A percentile compares a stretch with the other conserved stretches of the same genome.
phyloP scores from a whole-genome alignment of 1,284 basidiomycete genomes.

The Porogramme epimiltina region DNA sequence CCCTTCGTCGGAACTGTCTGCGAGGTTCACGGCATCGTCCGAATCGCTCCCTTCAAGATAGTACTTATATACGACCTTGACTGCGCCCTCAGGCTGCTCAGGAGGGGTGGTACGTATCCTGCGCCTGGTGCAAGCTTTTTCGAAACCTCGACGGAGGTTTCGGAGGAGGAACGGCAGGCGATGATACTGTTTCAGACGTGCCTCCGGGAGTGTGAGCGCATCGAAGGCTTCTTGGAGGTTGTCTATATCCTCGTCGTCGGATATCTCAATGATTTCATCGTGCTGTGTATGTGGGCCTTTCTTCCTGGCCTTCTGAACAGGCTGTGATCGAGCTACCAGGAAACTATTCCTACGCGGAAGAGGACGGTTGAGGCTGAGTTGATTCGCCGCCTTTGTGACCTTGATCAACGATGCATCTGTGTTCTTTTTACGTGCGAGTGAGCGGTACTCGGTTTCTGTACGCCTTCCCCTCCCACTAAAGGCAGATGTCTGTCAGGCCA shows the following conservation, averaged over 20 bases:
- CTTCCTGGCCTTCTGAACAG: conserved; percentile 2
- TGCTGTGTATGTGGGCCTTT: not conserved
- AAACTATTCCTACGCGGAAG: too few species aligned
- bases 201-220: conserved; percentile 32
- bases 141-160: conserved; percentile 44
- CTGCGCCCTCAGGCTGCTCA: conserved; percentile 15
- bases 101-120: conserved; percentile 16
- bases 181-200: conserved; percentile 15
- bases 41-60: conserved; percentile 6
- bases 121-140: conserved; percentile 4
- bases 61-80: conserved; percentile 36
- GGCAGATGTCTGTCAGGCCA: too few species aligned
- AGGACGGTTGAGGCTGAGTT: conserved; percentile 1
- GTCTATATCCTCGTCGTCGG: conserved; percentile 24
- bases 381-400: conserved; percentile 6
- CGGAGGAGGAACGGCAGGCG: conserved; percentile 55
- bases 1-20: conserved; percentile 6
- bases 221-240: conserved; percentile 35
- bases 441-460: too few species aligned
- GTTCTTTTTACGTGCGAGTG: conserved; percentile 2
- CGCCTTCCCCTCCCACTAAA: too few species aligned
- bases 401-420: not conserved
- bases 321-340: not conserved
- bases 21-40: conserved; percentile 7
- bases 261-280: conserved; percentile 10